A percentile compares a stretch with the other conserved stretches of the same genome.
phyloP scores from a whole-genome alignment of 176 grass and related monocot species.

The Pharus latifolius region DNA sequence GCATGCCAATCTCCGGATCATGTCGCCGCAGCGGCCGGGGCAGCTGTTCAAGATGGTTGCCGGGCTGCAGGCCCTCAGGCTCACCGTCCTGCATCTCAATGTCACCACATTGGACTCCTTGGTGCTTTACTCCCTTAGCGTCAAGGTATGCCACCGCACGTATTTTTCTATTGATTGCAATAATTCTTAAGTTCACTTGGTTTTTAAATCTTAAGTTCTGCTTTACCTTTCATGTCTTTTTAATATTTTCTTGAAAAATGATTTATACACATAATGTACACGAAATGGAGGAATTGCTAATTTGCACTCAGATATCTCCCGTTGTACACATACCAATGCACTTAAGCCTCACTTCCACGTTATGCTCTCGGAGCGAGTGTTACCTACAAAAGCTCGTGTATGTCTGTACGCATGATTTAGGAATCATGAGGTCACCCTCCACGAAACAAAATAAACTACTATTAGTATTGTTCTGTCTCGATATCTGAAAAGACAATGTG shows the following conservation, averaged over 20 bases:
- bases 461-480: background rate
- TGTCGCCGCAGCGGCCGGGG: slow-evolving; percentile 41
- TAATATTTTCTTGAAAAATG: too few relatives aligned
- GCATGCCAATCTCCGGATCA: slow-evolving; percentile 70
- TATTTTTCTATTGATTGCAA: background rate
- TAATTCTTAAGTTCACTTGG: too few relatives aligned
- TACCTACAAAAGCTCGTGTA: slow-evolving; percentile 1
- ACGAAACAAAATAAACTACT: background rate
- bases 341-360: background rate
- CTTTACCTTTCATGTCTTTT: background rate
- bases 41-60: slow-evolving; percentile 63
- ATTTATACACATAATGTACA: too few relatives aligned
- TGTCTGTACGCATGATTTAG: slow-evolving; percentile 20
- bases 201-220: background rate
- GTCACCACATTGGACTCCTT: slow-evolving; percentile 56
- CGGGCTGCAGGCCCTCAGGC: slow-evolving; percentile 46
- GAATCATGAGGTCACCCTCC: slow-evolving; percentile 18
- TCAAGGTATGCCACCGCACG: slow-evolving; percentile 45
- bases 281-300: too few relatives aligned
- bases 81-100: slow-evolving; percentile 74
- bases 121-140: slow-evolving; percentile 63
- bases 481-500: slow-evolving; percentile 12
- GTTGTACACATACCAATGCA: background rate
- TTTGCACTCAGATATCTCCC: background rate
- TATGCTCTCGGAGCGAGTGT: slow-evolving; percentile 13